Percentiles rank a stretch among this genome's conserved stretches.
Evolutionary conservation across 208 protist genomes (phyloP).

Genomic region (Leishmania guyanensis): DNA sequence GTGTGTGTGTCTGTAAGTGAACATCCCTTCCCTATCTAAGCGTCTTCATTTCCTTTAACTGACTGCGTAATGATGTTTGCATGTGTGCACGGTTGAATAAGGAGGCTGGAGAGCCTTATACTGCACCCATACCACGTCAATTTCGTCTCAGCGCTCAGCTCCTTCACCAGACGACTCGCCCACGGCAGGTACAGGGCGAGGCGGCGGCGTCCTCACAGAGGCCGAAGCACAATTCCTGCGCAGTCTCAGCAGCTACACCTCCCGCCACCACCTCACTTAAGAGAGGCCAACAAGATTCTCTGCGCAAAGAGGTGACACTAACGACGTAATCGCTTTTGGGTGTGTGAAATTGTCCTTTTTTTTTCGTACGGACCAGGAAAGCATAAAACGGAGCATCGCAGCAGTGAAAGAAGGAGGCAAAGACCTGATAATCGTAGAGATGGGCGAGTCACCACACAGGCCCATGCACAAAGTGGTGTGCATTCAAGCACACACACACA

Average conservation of each 20-base stretch:
- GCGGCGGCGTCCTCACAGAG: too few species aligned
- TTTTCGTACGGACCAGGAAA: not conserved
- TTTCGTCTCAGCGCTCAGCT: not conserved
- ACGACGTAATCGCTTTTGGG: not conserved
- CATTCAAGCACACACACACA: not conserved
- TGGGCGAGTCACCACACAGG: not conserved
- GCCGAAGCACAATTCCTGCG: not conserved
- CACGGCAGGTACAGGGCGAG: not conserved
- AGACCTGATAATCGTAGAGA: not conserved
- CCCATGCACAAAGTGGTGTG: not conserved
- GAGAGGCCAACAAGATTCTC: too few species aligned
- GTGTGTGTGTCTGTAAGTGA: too few species aligned
- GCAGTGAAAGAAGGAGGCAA: slow-evolving; percentile 1
- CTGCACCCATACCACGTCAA: not conserved
- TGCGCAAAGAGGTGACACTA: not conserved
- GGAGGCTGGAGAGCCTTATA: not conserved
- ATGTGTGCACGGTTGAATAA: not conserved
- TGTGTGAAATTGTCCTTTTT: not conserved
- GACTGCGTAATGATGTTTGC: not conserved
- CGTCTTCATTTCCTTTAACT: too few species aligned
- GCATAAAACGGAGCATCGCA: slow-evolving; percentile 9
- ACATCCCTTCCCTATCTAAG: not conserved
- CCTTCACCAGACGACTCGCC: not conserved
- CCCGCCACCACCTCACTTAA: not conserved
- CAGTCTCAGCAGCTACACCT: not conserved